Evolutionary conservation across 805 yeast species (phyloP).

Genomic region (Teunomyces kruisii): DNA sequence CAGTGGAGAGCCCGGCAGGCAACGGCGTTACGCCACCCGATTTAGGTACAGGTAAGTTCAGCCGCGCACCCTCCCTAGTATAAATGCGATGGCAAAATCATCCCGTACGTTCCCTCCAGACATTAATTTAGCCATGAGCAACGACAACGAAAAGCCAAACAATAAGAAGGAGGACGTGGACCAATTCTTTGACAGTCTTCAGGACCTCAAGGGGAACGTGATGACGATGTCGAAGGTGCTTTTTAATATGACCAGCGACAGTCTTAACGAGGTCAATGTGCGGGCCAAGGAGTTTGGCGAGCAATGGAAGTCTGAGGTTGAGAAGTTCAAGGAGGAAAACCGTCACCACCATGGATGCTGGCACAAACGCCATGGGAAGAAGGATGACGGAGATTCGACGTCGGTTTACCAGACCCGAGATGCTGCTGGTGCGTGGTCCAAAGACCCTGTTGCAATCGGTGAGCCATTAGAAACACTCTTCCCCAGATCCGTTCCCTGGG

Average conservation of each 20-base stretch:
- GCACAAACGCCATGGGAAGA: not conserved
- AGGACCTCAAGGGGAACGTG: conserved; percentile 23
- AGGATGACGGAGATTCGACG: not conserved
- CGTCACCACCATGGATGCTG: not conserved
- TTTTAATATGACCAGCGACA: conserved; percentile 21
- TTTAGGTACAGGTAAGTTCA: not conserved
- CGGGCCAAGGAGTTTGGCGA: conserved; percentile 18
- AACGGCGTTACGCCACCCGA: not conserved
- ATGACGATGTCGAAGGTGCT: conserved; percentile 25
- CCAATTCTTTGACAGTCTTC: conserved; percentile 1
- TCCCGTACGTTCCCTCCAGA: not conserved
- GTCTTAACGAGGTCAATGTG: conserved; percentile 22
- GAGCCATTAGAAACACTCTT: not conserved
- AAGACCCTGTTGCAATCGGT: not conserved
- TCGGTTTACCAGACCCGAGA: not conserved
- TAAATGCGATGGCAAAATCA: conserved; percentile 1
- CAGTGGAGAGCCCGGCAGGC: not conserved
- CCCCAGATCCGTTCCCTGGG: conserved; percentile 3
- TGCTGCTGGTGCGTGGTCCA: not conserved
- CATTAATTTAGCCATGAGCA: not conserved
- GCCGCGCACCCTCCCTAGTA: not conserved
- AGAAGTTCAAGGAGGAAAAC: conserved; percentile 1
- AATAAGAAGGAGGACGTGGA: conserved; percentile 23
- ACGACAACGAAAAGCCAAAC: conserved; percentile 6
- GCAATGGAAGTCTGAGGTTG: conserved; percentile 16